Base-by-base conservation (phyloP, 164 flowering plant genomes). In the Dillenia suffruticosa region DNA sequence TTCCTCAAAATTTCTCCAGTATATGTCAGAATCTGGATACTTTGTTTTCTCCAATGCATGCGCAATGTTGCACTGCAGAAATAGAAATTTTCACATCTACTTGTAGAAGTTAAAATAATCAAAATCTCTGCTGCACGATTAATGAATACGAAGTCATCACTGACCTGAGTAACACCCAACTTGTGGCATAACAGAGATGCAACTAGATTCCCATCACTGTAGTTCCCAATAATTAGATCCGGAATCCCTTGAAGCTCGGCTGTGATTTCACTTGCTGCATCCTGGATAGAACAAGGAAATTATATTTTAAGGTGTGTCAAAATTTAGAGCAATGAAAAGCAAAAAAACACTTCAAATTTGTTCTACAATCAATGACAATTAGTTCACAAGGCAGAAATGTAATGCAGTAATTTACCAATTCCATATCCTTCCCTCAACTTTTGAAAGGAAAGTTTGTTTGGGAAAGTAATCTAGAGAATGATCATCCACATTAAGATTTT, bases 11-110 rank as follows among this genome's bases (percentile, higher is more conserved):
- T 86, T 77, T 70, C 76, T 94, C 99, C 99, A 94, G 62, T 89
- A 91, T 58, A 91, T 81, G 72, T 89, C 99, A 10, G 97, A 94
- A 66, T 94, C 99, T 15, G 96, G 97, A 73, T 94, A 94, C 51
- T 94, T 94, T 44, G 97, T 94, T 70, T 91, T 94, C 84, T 94
- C 99, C 83, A 94, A 70, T 19, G 99, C 99, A 72, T 94, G 97
- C 0, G 97, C 97, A 64, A 91, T 91, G 44, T 76, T 94, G 71
- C 99, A 94, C 99, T 94, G 77, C 59, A 73, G 3, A 46, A 49
- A 48, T 10, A 13, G 65, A 60, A 60, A n/a, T 19, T 44, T 45
- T 32, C 17, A 56, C 12, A 49, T 58, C 40, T 4, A 6, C 40
- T 32, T 32, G 40, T 32, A 32, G 40, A 32, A 32, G 40, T 32